Percentiles rank a stretch among this genome's conserved stretches.
Conservation (phyloP, 495 filamentous ascomycete genomes). For the Neurospora sp. region DNA sequence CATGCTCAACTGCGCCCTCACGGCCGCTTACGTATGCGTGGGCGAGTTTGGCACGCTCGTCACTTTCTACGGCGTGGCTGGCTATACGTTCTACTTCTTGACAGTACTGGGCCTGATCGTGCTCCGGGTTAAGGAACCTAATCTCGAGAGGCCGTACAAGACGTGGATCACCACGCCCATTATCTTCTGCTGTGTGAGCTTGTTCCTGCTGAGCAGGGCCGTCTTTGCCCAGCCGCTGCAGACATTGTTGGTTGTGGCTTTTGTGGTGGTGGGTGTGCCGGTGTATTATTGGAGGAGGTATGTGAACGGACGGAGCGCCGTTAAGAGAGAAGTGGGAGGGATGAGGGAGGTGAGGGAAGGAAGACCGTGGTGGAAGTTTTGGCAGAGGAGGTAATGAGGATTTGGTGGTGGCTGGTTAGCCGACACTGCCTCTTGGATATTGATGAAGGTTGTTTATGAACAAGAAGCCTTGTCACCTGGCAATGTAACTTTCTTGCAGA, state of each 20-base stretch:
- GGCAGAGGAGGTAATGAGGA: slow-evolving; percentile 21
- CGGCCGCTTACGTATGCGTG: slow-evolving; percentile 63
- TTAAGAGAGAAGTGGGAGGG: slow-evolving; percentile 24
- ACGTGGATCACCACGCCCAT: slow-evolving; percentile 97
- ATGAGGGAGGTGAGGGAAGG: slow-evolving; percentile 1
- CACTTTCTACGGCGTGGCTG: slow-evolving; percentile 94
- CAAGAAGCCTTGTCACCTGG: not conserved
- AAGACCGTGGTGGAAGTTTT: slow-evolving; percentile 35
- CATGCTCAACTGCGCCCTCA: slow-evolving; percentile 64
- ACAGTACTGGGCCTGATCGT: slow-evolving; percentile 91
- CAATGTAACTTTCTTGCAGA: not conserved
- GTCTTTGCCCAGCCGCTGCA: slow-evolving; percentile 85
- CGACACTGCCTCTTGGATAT: not conserved
- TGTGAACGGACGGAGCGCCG: not conserved
- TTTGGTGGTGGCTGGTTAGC: not conserved
- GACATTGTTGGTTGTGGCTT: slow-evolving; percentile 73
- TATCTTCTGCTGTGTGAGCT: slow-evolving; percentile 93
- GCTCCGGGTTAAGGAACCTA: slow-evolving; percentile 77
- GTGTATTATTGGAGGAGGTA: slow-evolving; percentile 83
- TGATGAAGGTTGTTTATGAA: not conserved
- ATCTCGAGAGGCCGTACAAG: slow-evolving; percentile 78
- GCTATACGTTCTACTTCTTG: slow-evolving; percentile 93
- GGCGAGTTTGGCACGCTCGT: slow-evolving; percentile 88
- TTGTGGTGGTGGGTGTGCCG: slow-evolving; percentile 73
- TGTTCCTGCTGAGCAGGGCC: slow-evolving; percentile 81